Conservation (phyloP, 192 early-diverging fungal genomes). For the Backusella luteola region DNA sequence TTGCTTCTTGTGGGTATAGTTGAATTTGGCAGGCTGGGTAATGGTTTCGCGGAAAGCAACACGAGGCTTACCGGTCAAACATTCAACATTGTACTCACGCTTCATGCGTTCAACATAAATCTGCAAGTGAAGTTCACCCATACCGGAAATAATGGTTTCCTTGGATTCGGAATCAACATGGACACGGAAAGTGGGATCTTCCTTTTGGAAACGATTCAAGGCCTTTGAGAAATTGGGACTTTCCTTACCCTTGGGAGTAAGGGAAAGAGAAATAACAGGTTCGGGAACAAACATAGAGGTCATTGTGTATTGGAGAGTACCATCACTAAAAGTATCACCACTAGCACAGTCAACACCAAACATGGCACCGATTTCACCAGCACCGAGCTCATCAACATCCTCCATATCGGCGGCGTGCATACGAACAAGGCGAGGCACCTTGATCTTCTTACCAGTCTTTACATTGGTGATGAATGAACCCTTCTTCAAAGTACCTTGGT, state of each 20-base stretch:
- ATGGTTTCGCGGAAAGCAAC: conserved; percentile 98
- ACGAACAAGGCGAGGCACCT: conserved; percentile 92
- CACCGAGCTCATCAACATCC: conserved; percentile 89
- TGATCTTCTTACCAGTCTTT: conserved; percentile 89
- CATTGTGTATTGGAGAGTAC: conserved; percentile 80
- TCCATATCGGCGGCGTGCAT: conserved; percentile 99
- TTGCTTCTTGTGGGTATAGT: conserved; percentile 99
- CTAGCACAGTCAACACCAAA: conserved; percentile 97
- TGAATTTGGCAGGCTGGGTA: conserved; percentile 69
- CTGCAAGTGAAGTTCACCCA: conserved; percentile 87
- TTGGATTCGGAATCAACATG: conserved; percentile 78
- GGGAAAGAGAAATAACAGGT: conserved; percentile 93
- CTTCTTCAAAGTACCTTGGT: conserved; percentile 88
- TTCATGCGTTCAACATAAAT: conserved; percentile 99
- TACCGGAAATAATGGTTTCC: conserved; percentile 86
- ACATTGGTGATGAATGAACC: conserved; percentile 88
- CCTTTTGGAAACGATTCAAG: conserved; percentile 78
- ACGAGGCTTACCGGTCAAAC: conserved; percentile 93
- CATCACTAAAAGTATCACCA: conserved; percentile 97
- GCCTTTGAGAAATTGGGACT: conserved; percentile 66
- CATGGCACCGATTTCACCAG: conserved; percentile 97
- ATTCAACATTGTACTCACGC: conserved; percentile 95
- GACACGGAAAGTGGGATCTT: conserved; percentile 86
- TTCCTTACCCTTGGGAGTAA: conserved; percentile 91
- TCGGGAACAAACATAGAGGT: conserved; percentile 97